These are phyloP conservation scores for Grosmannia clavigera DNA, from an alignment of 2,329 filamentous ascomycete species.

Conservation along the genomic window DNA sequence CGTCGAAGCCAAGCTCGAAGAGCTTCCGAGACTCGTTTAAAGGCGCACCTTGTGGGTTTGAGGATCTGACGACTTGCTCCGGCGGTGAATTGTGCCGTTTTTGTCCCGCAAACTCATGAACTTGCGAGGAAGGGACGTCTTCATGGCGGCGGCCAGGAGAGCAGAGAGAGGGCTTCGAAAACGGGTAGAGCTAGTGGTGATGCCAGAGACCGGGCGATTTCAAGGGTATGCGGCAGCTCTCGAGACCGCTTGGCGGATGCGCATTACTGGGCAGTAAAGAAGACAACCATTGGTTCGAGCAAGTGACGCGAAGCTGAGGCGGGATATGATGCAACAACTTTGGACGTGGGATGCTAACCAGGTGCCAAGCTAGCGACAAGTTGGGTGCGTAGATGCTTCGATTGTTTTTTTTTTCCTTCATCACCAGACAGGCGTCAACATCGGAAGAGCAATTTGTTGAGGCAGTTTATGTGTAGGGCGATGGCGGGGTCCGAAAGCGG, in stretches of 20 bases:
- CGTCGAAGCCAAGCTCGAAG: neutral
- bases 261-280: neutral
- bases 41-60: slow-evolving; percentile 33
- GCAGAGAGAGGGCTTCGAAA: neutral
- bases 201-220: neutral
- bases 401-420: neutral
- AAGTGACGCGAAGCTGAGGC: neutral
- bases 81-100: slow-evolving; percentile 34
- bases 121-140: slow-evolving; percentile 42
- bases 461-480: neutral
- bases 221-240: neutral
- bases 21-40: neutral
- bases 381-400: neutral
- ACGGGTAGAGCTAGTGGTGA: neutral
- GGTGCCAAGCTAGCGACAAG: neutral
- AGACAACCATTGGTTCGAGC: neutral
- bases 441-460: neutral
- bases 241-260: neutral
- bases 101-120: slow-evolving; percentile 62
- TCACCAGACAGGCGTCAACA: neutral
- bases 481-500: slow-evolving; percentile 2
- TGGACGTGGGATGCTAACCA: neutral
- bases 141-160: slow-evolving; percentile 30
- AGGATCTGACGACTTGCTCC: slow-evolving; percentile 43
- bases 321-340: too few relatives aligned